phyloP scores from a whole-genome alignment of 2,329 filamentous ascomycete genomes.

The Basipetospora chlamydospora region DNA sequence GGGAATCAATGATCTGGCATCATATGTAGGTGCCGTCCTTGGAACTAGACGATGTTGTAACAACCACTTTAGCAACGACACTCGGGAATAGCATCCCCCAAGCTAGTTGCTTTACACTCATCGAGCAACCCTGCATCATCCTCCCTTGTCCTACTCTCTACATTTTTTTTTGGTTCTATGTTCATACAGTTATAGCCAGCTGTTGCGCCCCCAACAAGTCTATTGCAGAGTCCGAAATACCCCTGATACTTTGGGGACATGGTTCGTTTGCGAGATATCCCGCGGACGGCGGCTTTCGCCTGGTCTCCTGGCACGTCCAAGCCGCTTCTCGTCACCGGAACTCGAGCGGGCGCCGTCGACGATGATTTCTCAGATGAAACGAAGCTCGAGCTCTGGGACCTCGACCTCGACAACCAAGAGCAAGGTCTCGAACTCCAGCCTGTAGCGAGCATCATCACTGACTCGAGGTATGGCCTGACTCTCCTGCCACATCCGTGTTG shows the following conservation, averaged over 20 bases:
- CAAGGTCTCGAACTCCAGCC: constrained; percentile 76
- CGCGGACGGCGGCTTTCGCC: constrained; percentile 90
- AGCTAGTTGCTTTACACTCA: neutral
- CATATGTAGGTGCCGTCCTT: constrained; percentile 14
- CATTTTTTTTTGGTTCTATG: no score
- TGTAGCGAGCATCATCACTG: constrained; percentile 67
- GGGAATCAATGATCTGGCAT: no score
- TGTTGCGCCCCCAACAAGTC: neutral
- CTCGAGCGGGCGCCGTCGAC: constrained; percentile 85
- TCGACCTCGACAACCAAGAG: constrained; percentile 63
- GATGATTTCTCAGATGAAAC: constrained; percentile 97
- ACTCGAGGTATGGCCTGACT: constrained; percentile 56
- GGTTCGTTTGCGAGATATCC: constrained; percentile 94
- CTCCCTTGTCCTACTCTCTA: no score
- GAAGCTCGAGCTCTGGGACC: constrained; percentile 90
- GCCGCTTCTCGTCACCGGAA: constrained; percentile 83
- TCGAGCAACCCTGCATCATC: constrained; percentile 5
- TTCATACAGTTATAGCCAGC: no score
- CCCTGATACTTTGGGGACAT: no score
- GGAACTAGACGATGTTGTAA: no score
- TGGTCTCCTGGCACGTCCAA: constrained; percentile 75
- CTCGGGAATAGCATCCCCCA: no score
- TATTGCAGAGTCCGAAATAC: no score
- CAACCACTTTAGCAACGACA: no score
- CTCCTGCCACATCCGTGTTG: neutral